Percentiles rank a stretch among this genome's conserved stretches.
Conservation (phyloP, 2,329 filamentous ascomycete species). For the Gaeumannomyces tritici region DNA sequence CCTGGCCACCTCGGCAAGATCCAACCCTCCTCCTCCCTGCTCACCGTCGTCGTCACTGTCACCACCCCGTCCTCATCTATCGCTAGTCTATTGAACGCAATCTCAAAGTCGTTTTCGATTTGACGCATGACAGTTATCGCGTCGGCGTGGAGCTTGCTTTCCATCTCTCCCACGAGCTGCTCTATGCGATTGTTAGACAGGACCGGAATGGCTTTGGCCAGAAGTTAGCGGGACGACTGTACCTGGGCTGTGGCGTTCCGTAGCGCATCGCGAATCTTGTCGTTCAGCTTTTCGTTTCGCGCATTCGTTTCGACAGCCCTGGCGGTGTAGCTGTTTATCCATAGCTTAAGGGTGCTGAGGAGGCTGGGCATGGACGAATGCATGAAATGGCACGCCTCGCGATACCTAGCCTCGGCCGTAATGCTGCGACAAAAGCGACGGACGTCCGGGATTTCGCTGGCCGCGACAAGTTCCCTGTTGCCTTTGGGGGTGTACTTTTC, state of each 20-base stretch:
- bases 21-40: too few relatives aligned
- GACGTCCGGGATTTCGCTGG: constrained; percentile 21
- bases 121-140: too few relatives aligned
- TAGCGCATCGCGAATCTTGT: not conserved
- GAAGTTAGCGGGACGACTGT: not conserved
- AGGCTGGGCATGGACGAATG: not conserved
- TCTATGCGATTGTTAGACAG: not conserved
- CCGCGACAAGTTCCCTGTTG: constrained; percentile 14
- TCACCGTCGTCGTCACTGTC: too few relatives aligned
- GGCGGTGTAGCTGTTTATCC: not conserved
- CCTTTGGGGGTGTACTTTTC: constrained; percentile 20
- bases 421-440: constrained; percentile 21
- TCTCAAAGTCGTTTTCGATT: too few relatives aligned
- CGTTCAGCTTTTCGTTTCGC: not conserved
- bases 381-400: constrained; percentile 19
- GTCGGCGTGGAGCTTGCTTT: too few relatives aligned
- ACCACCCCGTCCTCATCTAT: too few relatives aligned
- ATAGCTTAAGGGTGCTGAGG: not conserved
- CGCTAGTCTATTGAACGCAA: too few relatives aligned
- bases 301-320: not conserved
- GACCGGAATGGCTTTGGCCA: not conserved
- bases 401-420: constrained; percentile 21
- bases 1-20: too few relatives aligned
- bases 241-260: not conserved
- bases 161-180: too few relatives aligned